Evolutionary conservation across 2,329 filamentous ascomycete genomes (phyloP), one percentile per base, ranked within the genome.

Genomic region (Cryphonectria parasitica): DNA sequence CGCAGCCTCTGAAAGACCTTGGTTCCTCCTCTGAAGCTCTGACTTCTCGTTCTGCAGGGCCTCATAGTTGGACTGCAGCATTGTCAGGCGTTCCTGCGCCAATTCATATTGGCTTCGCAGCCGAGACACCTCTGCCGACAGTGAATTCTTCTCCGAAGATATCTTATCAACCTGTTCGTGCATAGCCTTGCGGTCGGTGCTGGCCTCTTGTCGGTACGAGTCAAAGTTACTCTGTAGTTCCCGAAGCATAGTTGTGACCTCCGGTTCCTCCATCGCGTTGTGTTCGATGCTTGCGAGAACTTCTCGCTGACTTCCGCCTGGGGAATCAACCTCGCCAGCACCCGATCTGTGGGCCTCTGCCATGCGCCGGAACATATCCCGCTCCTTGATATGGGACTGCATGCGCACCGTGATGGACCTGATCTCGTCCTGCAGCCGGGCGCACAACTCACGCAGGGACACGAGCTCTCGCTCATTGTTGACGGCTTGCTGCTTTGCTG

Each of bases 361-460:
- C 84, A 98, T 95, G 67, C 95, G 94, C 31, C 95, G 91, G 90
- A 98, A 98, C 89, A 98, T 98, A 78, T 99, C 95, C 73, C 96
- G 91, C 82, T 99, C 96, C 76, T 94, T 93, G 78, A 96, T 94
- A 79, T 97, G 97, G 79, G 93, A 97, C 83, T 97, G 93, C 74
- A 94, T 92, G 70, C 95, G 93, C 41, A 92, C 90, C 60, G 92
- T 89, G 74, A 97, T 91, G 17, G 92, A 92, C 75, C 91, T 89
- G 67, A 97, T 89, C 78, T 98, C 94, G 74, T 98, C 95, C 71
- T 93, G 90, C 79, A 95, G 79, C 65, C 75, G 77, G 22, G 74
- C 68, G 28, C 80, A 78, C 0, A 76, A 76, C 28, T 75, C 75
- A 17, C 78, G 78, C 22, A 82, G 77, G 39, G 92, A 90, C 74